Evolutionary conservation across 2,329 filamentous ascomycete species (phyloP).

Genomic region (Fusarium albosuccineum): DNA sequence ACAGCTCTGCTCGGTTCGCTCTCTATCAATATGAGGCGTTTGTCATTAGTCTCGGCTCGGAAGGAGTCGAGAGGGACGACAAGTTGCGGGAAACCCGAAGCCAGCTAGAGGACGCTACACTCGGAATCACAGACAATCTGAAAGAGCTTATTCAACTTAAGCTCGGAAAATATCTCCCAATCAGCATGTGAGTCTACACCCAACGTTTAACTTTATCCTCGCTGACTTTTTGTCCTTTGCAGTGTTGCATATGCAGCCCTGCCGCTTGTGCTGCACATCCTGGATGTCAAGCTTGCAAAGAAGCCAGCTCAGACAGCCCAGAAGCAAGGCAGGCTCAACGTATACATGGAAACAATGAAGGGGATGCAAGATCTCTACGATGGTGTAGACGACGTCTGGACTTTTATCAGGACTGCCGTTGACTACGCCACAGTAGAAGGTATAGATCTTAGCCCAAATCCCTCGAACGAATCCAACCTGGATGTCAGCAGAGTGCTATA

Average conservation of each 20-base stretch:
- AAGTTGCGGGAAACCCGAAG: conserved; percentile 4
- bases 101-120: conserved; percentile 15
- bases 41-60: conserved; percentile 9
- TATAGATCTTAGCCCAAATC: background rate
- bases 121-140: conserved; percentile 22
- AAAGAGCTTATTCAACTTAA: conserved; percentile 29
- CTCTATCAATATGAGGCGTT: conserved; percentile 29
- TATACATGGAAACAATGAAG: conserved; percentile 27
- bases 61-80: background rate
- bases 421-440: conserved; percentile 14
- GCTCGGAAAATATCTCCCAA: conserved; percentile 22
- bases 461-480: background rate
- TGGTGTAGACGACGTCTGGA: conserved; percentile 30
- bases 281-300: conserved; percentile 29
- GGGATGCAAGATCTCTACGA: conserved; percentile 24
- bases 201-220: no score
- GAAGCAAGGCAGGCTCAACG: conserved; percentile 26
- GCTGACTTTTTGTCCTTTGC: no score
- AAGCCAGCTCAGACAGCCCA: conserved; percentile 25
- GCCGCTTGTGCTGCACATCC: conserved; percentile 26
- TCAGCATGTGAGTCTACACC: conserved; percentile 39
- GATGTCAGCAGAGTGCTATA: background rate
- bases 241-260: conserved; percentile 29
- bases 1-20: conserved; percentile 28
- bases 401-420: conserved; percentile 18